Percentiles rank a stretch among this genome's conserved stretches.
phyloP scores from a whole-genome alignment of 2,329 filamentous ascomycete species.

The Neocucurbitaria cava region DNA sequence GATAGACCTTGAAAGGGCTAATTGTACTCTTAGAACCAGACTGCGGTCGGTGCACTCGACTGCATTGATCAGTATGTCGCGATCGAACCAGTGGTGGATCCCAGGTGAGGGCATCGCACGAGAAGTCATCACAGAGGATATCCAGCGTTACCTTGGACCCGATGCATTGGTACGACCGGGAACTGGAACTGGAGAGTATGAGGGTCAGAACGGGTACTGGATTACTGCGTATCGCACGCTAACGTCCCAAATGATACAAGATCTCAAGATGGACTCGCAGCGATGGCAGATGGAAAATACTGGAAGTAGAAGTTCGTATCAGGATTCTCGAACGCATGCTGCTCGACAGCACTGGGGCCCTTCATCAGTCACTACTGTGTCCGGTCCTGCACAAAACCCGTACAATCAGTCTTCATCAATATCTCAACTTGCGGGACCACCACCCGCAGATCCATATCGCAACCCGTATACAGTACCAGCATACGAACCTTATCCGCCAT shows the following conservation, averaged over 20 bases:
- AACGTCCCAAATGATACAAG: background rate
- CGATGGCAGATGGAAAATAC: background rate
- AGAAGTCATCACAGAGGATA: too few species aligned
- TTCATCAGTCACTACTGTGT: background rate
- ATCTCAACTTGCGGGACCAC: background rate
- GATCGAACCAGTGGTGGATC: too few species aligned
- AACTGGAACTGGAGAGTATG: background rate
- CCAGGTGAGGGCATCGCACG: too few species aligned
- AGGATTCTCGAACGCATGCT: background rate
- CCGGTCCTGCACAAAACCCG: background rate
- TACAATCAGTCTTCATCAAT: background rate
- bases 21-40: too few species aligned
- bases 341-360: background rate
- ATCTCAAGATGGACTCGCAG: background rate
- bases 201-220: background rate
- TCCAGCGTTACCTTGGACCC: background rate
- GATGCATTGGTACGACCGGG: background rate
- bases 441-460: background rate
- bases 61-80: too few species aligned
- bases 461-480: background rate
- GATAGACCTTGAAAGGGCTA: too few species aligned
- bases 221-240: background rate
- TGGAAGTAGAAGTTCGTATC: background rate
- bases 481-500: background rate
- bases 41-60: too few species aligned